A percentile compares a stretch with the other conserved stretches of the same genome.
These are phyloP conservation scores for Mortierella sp. DNA, from an alignment of 371 early-diverging fungal genomes.

Conservation along the genomic window DNA sequence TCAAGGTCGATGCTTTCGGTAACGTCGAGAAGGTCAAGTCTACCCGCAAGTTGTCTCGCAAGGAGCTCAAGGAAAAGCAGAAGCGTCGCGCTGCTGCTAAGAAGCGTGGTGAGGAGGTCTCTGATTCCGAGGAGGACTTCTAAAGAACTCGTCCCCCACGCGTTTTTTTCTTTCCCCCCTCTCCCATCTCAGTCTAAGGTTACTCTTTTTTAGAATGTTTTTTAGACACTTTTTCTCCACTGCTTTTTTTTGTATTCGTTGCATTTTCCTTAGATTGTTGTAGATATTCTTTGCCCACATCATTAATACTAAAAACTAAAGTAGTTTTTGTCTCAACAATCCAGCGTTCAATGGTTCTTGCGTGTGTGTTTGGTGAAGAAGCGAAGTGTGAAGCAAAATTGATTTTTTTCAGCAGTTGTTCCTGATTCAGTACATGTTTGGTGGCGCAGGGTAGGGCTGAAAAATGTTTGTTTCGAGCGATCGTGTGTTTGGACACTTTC, in stretches of 20 bases:
- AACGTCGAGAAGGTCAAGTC: constrained; percentile 58
- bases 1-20: constrained; percentile 55
- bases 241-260: constrained; percentile 13
- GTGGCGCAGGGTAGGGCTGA: constrained; percentile 4
- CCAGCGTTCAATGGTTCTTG: neutral
- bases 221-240: neutral
- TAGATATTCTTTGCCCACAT: constrained; percentile 16
- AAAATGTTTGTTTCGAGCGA: neutral
- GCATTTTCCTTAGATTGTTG: constrained; percentile 7
- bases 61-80: constrained; percentile 56
- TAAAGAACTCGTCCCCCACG: constrained; percentile 8
- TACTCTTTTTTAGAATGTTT: neutral
- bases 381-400: neutral
- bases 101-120: constrained; percentile 56
- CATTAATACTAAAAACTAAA: neutral
- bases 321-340: constrained; percentile 5
- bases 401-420: neutral
- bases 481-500: neutral
- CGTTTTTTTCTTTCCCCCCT: neutral
- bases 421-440: neutral
- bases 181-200: constrained; percentile 11
- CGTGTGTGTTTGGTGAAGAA: neutral
- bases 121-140: constrained; percentile 54
- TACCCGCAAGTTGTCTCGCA: constrained; percentile 57
- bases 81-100: constrained; percentile 56